Conservation (phyloP, 306 rosid species). For the Urtica urens region DNA sequence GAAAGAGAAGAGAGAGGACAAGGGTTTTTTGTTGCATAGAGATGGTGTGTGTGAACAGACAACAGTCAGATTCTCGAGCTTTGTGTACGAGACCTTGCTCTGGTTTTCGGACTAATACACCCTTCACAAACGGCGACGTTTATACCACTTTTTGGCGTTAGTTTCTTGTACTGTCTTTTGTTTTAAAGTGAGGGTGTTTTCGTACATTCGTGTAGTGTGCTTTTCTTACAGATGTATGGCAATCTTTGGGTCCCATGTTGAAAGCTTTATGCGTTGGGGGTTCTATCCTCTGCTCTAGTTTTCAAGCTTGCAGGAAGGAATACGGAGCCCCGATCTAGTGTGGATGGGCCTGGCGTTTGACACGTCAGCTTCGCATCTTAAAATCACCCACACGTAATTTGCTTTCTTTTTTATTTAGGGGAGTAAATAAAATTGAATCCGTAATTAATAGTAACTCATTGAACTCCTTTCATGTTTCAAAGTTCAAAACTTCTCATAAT, state of each 20-base stretch:
- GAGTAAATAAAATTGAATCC: too few relatives aligned
- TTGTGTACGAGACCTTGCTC: slow-evolving; percentile 6
- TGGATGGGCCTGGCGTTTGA: too few relatives aligned
- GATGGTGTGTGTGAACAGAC: slow-evolving; percentile 22
- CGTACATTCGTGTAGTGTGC: slow-evolving; percentile 11
- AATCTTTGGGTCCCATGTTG: slow-evolving; percentile 15
- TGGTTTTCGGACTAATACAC: slow-evolving; percentile 19
- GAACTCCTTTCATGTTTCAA: too few relatives aligned
- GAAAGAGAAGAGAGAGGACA: slow-evolving; percentile 11
- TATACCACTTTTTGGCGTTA: neutral
- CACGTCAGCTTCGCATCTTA: too few relatives aligned
- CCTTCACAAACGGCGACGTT: slow-evolving; percentile 16
- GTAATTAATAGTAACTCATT: too few relatives aligned
- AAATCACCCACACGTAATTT: too few relatives aligned
- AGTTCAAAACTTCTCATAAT: too few relatives aligned
- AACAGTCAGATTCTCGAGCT: slow-evolving; percentile 28
- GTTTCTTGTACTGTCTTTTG: neutral
- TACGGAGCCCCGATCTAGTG: too few relatives aligned
- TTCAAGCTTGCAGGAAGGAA: slow-evolving; percentile 20
- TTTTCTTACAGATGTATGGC: slow-evolving; percentile 1
- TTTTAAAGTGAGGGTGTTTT: slow-evolving; percentile 15
- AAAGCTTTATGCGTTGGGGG: neutral
- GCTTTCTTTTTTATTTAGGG: too few relatives aligned
- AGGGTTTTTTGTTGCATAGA: slow-evolving; percentile 13
- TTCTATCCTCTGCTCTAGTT: slow-evolving; percentile 10